Base-by-base conservation (phyloP, 1,284 basidiomycete genomes). In the Cerioporus squamosus region DNA sequence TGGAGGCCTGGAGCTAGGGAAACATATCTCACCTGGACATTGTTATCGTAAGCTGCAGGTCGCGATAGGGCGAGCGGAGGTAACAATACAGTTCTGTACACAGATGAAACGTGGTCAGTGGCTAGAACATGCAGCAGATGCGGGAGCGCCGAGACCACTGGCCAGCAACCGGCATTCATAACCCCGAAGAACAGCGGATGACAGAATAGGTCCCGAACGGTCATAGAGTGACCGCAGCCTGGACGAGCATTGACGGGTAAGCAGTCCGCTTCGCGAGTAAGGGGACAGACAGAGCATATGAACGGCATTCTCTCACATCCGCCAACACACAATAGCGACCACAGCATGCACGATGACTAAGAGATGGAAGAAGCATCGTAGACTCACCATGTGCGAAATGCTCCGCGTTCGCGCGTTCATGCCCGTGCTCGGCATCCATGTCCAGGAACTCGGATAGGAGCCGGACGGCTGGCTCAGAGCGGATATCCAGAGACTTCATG, bases 401-500 rank as follows among this genome's bases (percentile, higher is more conserved):
- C 69, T 96, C 93, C 10, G 94, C 90, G 63, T 90, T 90, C 36
- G 78, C 74, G 57, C 84, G 83, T 55, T 78, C 77, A 14, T 84
- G 85, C 51, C 82, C 80, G 47, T 55, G 57, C 51, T 67, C 64
- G 14, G 75, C 71, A 61, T 90, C 89, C 73, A 92, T 81, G 68
- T 95, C 94, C 38, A 96, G 79, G 73, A 94, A 94, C 65, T 95
- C 94, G 12, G 90, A 80, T 5, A 96, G 78, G 10, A 95, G 75
- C 65, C 91, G 88, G 44, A 95, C 81, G 31, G 93, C 90, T 22
- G 88, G 85, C 72, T 95, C 91, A 10, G 93, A 91, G 44, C 94
- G 90, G 57, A 95, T 90, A 74, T 96, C 94, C 56, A 95, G 85
- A 1, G 90, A 82, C 72, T 93, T 91, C 84, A 95, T 91, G 63